A percentile compares a stretch with the other conserved stretches of the same genome.
Evolutionary conservation across 1,284 basidiomycete species (phyloP).

Genomic region (Anthracocystis panici-leucophaei): DNA sequence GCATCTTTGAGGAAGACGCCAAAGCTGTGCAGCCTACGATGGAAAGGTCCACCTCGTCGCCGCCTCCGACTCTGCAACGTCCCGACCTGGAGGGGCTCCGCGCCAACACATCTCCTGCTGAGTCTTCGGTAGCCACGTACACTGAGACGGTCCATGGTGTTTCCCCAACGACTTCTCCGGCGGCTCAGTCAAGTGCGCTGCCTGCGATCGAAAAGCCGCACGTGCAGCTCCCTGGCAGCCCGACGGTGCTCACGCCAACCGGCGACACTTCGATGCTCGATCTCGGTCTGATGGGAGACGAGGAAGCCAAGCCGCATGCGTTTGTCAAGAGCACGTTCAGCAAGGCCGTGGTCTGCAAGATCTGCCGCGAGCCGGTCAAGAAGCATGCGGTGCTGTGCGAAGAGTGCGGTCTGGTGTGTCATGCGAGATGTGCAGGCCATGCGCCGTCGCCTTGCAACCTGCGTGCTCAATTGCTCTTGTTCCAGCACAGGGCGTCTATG

Average conservation of each 20-base stretch:
- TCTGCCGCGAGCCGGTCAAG: slow-evolving; percentile 84
- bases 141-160: slow-evolving; percentile 21
- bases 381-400: slow-evolving; percentile 88
- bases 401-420: slow-evolving; percentile 88
- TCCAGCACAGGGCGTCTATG: slow-evolving; percentile 51
- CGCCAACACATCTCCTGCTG: slow-evolving; percentile 42
- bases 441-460: slow-evolving; percentile 86
- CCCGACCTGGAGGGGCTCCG: slow-evolving; percentile 31
- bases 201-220: slow-evolving; percentile 18
- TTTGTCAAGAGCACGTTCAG: slow-evolving; percentile 93
- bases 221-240: slow-evolving; percentile 8
- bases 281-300: slow-evolving; percentile 36
- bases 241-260: slow-evolving; percentile 19
- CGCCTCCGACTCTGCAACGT: slow-evolving; percentile 36
- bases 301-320: slow-evolving; percentile 73
- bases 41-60: slow-evolving; percentile 51
- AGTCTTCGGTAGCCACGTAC: slow-evolving; percentile 17
- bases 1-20: slow-evolving; percentile 34
- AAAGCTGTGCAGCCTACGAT: slow-evolving; percentile 29
- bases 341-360: slow-evolving; percentile 88
- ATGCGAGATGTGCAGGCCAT: slow-evolving; percentile 80
- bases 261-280: slow-evolving; percentile 51
- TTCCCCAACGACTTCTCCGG: slow-evolving; percentile 25
- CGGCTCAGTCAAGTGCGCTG: slow-evolving; percentile 7
- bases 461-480: slow-evolving; percentile 73